phyloP scores from a whole-genome alignment of 495 filamentous ascomycete genomes.

The Tetracladium setigerum region DNA sequence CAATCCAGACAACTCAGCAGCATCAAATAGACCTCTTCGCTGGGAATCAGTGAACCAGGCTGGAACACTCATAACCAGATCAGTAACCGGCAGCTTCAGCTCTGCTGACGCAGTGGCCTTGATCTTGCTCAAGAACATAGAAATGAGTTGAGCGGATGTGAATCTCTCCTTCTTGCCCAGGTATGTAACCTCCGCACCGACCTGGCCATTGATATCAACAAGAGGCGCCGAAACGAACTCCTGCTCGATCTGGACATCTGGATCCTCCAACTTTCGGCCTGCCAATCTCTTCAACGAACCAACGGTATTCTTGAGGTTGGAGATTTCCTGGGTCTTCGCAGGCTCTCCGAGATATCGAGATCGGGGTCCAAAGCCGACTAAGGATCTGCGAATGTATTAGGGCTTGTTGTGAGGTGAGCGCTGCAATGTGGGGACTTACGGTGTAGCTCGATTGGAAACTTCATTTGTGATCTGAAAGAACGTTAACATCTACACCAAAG shows the following conservation, averaged over 20 bases:
- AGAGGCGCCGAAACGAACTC: slow-evolving; percentile 82
- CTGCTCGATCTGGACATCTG: slow-evolving; percentile 87
- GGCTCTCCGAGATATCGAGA: slow-evolving; percentile 87
- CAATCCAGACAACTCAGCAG: slow-evolving; percentile 88
- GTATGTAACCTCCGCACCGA: slow-evolving; percentile 91
- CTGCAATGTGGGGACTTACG: slow-evolving; percentile 52
- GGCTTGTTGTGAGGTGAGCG: neutral
- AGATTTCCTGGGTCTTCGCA: slow-evolving; percentile 98
- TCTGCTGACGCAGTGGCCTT: slow-evolving; percentile 81
- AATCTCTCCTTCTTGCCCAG: slow-evolving; percentile 92
- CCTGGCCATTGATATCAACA: slow-evolving; percentile 86
- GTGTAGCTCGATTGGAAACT: slow-evolving; percentile 96
- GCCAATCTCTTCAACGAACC: slow-evolving; percentile 84
- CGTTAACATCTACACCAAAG: slow-evolving; percentile 14
- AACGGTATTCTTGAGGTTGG: slow-evolving; percentile 98
- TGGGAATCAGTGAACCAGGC: slow-evolving; percentile 97
- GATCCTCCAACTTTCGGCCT: slow-evolving; percentile 74
- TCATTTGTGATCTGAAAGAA: slow-evolving; percentile 84
- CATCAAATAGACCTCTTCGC: slow-evolving; percentile 82
- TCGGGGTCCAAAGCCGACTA: slow-evolving; percentile 93
- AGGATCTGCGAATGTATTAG: slow-evolving; percentile 52
- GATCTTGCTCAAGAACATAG: slow-evolving; percentile 94
- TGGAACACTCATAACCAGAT: slow-evolving; percentile 89
- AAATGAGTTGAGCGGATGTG: slow-evolving; percentile 80
- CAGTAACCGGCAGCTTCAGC: slow-evolving; percentile 86